phyloP scores from a whole-genome alignment of 257 asterid species.

The Paraleonurus japonicus region DNA sequence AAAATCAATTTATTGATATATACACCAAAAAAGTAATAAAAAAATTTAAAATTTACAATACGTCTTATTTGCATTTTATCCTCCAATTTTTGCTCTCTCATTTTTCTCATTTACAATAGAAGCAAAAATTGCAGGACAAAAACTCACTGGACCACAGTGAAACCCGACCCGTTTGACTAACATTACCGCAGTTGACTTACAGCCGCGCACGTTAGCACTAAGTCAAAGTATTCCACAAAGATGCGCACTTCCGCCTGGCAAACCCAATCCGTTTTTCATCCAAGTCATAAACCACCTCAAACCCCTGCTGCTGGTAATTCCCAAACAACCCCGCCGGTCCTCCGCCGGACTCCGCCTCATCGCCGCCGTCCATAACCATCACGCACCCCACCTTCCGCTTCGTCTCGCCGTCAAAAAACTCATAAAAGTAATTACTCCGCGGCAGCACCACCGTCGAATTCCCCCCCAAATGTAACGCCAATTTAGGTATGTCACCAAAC shows the following conservation, averaged over 20 bases:
- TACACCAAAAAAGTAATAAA: not conserved
- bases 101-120: not conserved
- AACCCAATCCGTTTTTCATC: constrained; percentile 71
- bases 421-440: constrained; percentile 68
- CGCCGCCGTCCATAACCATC: constrained; percentile 90
- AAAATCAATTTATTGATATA: not conserved
- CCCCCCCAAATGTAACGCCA: constrained; percentile 67
- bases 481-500: constrained; percentile 33
- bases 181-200: not conserved
- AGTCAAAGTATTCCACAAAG: constrained; percentile 74
- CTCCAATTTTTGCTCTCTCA: constrained; percentile 30
- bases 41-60: constrained; percentile 17
- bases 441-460: constrained; percentile 89
- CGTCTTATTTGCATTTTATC: not conserved
- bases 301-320: constrained; percentile 94
- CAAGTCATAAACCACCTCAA: constrained; percentile 95
- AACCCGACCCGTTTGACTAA: constrained; percentile 19
- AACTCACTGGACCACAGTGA: not conserved
- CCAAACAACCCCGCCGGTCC: constrained; percentile 97
- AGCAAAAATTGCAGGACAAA: not conserved
- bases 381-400: constrained; percentile 67
- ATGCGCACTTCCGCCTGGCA: constrained; percentile 75
- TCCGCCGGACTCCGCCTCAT: constrained; percentile 59
- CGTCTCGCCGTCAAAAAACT: constrained; percentile 46
- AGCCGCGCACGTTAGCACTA: constrained; percentile 35